Base-by-base conservation (phyloP, 140 eudicot genomes). In the Flaveria floridana region DNA sequence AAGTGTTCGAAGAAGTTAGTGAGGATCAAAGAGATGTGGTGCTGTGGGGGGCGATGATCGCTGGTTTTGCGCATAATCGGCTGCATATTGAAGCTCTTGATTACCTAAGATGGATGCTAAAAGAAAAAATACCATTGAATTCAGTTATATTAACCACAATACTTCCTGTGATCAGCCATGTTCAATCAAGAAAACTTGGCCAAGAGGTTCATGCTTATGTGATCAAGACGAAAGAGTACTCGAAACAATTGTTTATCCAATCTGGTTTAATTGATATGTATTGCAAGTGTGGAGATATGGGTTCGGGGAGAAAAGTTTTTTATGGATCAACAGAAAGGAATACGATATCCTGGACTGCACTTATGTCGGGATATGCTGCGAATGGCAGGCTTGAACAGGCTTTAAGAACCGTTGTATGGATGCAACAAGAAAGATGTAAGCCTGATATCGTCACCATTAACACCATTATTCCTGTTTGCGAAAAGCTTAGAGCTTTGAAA, bases 361-460 rank as follows among this genome's bases (percentile, higher is more conserved):
- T 92, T 73, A 26, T 92, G 76, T 85, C 98, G 0, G 98, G 96
- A 42, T 92, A 92, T 79, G 88, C 82, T 53, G 65, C 87, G 15
- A 87, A 88, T 26, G 93, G 96, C 16, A 77, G 89, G 75, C 87
- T 82, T 16, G 94, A 88, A 50, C 89, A 86, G 71, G 98, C 98
- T 37, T 51, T 93, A 71, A 85, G 86, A 75, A 80, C 91, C 1
- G 68, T 93, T 7, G 76, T 83, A 44, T 90, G 96, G 96, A 93
- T 93, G 98, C 98, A 93, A 72, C 96, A 93, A 82, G 97, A 90
- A 88, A 89, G 91, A 25, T 83, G 84, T 53, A 93, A 83, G 73
- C 98, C 98, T 12, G 96, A 93, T 74, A 21, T 85, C 9, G 96
- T 93, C 62, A 90, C 97, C 1, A 69, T 93, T 61, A 89, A 89